Base-by-base conservation (phyloP, 352 stramenopile species). In the Phytophthora rubi region DNA sequence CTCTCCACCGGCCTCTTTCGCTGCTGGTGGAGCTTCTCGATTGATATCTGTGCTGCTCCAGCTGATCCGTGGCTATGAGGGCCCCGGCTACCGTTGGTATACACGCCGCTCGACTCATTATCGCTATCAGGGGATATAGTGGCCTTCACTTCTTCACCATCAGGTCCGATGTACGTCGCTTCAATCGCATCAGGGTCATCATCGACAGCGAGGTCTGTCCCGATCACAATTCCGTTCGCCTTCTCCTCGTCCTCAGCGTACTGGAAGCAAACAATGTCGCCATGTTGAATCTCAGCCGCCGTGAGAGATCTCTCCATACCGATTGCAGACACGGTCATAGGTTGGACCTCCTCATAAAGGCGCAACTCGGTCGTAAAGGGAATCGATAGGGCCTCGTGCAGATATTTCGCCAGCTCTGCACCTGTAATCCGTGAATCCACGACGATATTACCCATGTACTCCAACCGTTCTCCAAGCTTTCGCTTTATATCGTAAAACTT, bases 211-310 rank as follows among this genome's bases (percentile, higher is more conserved):
- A 77, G 30, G n/a, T 79, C 63, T 4, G 57, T 42, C 3, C 62
- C 21, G 21, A 74, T 66, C 15, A 74, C 59, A 21, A 74, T 54
- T 30, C 47, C 57, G 44, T 33, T 71, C 16, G 62, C 68, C 42
- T 44, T 63, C 13, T 73, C 63, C 26, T 81, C 71, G 18, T 83
- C 76, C 5, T 88, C 74, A 33, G 71, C 75, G 16, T 76, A 85
- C 61, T 95, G 88, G 53, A 86, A 95, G 64, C 88, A 94, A 54
- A 97, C 78, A 13, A 97, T 97, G 59, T 97, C 89, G 6, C 89
- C 89, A 51, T 87, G 66, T 59, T 97, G 89, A 64, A 97, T 91
- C 44, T 95, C 89, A 1, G 78, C 72, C 0, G 59, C 65, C 10
- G 71, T 61, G 0, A 97, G 70, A 0, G 75, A 87, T 26, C 58